These are phyloP conservation scores for Mycena capillaripes DNA, from an alignment of 768 basidiomycete genomes.

Conservation along the genomic window DNA sequence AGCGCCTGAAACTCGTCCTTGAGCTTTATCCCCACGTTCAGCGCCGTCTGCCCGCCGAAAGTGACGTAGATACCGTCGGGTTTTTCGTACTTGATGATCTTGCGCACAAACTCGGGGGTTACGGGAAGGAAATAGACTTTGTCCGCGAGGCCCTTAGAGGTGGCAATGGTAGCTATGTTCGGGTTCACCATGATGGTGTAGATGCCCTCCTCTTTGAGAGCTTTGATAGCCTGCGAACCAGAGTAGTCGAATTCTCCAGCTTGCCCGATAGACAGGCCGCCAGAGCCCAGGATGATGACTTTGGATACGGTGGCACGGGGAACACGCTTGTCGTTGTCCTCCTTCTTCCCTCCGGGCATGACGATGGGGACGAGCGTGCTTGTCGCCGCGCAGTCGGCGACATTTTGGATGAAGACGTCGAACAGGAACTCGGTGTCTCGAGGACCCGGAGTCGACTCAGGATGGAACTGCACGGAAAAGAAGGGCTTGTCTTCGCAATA, in stretches of 20 bases:
- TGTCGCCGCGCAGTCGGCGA: conserved; percentile 79
- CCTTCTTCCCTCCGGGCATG: conserved; percentile 86
- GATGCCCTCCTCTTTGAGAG: conserved; percentile 98
- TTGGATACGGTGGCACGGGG: conserved; percentile 88
- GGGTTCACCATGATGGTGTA: conserved; percentile 99
- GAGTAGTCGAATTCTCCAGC: conserved; percentile 99
- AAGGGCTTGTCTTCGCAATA: conserved; percentile 94
- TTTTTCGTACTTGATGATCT: conserved; percentile 98
- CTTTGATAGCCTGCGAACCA: conserved; percentile 99
- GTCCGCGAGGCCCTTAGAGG: conserved; percentile 97
- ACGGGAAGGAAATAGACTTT: conserved; percentile 99
- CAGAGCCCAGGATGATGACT: conserved; percentile 97
- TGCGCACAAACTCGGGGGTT: conserved; percentile 96
- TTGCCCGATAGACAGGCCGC: conserved; percentile 97
- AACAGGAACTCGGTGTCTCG: conserved; percentile 99
- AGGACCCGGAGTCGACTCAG: conserved; percentile 96
- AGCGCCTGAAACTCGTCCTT: conserved; percentile 95
- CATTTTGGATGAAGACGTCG: conserved; percentile 94
- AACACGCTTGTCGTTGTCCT: conserved; percentile 81
- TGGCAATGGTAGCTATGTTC: conserved; percentile 99
- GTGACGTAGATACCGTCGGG: conserved; percentile 99
- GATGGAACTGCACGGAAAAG: conserved; percentile 99
- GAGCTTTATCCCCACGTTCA: conserved; percentile 97
- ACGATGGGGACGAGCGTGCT: conserved; percentile 68
- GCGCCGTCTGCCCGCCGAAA: conserved; percentile 97